Base-by-base conservation (phyloP, 768 basidiomycete species). In the Mycena vulgaris region DNA sequence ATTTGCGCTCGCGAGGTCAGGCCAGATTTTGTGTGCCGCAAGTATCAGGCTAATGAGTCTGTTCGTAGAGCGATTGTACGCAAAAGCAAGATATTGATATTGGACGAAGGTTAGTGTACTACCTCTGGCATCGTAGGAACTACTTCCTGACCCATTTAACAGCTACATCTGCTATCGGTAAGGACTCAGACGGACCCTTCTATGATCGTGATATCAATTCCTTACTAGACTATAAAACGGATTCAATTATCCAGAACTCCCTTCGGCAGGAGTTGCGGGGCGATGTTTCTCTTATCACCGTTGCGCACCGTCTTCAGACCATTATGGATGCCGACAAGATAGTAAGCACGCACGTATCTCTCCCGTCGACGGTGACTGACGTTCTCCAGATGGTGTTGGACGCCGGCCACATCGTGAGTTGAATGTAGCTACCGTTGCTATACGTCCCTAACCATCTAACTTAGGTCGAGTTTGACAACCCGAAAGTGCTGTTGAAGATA, bases 401-500 rank as follows among this genome's bases (percentile, higher is more conserved):
- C 21, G 58, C 69, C 14, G 69, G 69, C n/a, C 64, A 47, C 51
- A 61, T 71, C 19, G 69, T 71, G 17, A 27, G 70, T 60, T 19
- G 23, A 48, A 48, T 25, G 9, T 4, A 7, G 21, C 5, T 1
- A 23, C 47, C 1, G 2, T 56, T n/a, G 5, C 0, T 45, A 35
- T 11, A n/a, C 21, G 10, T 25, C 11, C 19, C 42, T 28, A 33
- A 47, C 16, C 14, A 49, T 39, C 25, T 17, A 51, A 27, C 45
- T 45, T 5, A 83, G 82, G 78, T 88, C 51, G 89, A 91, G 69
- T 90, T 85, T 69, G 89, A 88, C 72, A 82, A 81, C 40, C 90
- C 90, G 0, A 69, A 69, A 25, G 75, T 83, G 28, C 79, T 93
- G 61, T 83, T 93, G 28, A 78, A 80, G 62, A 87, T 88, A 23